A percentile compares a stretch with the other conserved stretches of the same genome.
Evolutionary conservation across 2,329 filamentous ascomycete species (phyloP).

Genomic region (Coniella lustricola): DNA sequence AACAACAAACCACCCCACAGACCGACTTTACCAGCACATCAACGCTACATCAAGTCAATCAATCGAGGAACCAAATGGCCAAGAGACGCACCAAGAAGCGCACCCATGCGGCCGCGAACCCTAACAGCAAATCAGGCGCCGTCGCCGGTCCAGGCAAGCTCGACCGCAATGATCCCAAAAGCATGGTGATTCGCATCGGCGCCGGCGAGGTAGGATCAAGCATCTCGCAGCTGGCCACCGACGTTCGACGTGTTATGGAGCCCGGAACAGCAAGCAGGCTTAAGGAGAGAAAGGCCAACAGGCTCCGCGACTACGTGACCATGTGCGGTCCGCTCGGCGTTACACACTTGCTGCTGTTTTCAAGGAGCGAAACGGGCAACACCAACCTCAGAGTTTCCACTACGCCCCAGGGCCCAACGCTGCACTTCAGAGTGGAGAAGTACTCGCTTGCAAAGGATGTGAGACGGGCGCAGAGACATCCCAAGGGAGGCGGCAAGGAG

Average conservation of each 20-base stretch:
- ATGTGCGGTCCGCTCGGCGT: slow-evolving; percentile 95
- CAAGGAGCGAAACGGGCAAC: slow-evolving; percentile 80
- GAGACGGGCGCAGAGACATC: slow-evolving; percentile 72
- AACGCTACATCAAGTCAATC: too few relatives aligned
- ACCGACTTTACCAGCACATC: too few relatives aligned
- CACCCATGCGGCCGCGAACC: slow-evolving; percentile 67
- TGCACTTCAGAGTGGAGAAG: slow-evolving; percentile 90
- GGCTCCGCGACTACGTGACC: slow-evolving; percentile 82
- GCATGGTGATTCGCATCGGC: slow-evolving; percentile 96
- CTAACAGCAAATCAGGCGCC: slow-evolving; percentile 45
- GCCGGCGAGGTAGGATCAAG: slow-evolving; percentile 88
- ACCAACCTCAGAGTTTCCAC: slow-evolving; percentile 85
- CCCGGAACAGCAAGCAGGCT: slow-evolving; percentile 84
- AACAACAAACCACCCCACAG: too few relatives aligned
- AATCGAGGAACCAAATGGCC: slow-evolving; percentile 60
- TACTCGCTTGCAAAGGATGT: slow-evolving; percentile 94
- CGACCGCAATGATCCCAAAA: slow-evolving; percentile 71
- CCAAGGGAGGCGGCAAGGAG: slow-evolving; percentile 75
- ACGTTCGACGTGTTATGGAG: slow-evolving; percentile 92
- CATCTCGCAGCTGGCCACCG: slow-evolving; percentile 83
- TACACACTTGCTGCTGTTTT: slow-evolving; percentile 88
- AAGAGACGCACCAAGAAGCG: slow-evolving; percentile 79
- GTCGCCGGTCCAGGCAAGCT: slow-evolving; percentile 51
- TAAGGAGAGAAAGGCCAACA: slow-evolving; percentile 84
- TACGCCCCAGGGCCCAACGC: slow-evolving; percentile 82